Conservation (phyloP, 2,329 filamentous ascomycete genomes). For the Spiromastix sp. region DNA sequence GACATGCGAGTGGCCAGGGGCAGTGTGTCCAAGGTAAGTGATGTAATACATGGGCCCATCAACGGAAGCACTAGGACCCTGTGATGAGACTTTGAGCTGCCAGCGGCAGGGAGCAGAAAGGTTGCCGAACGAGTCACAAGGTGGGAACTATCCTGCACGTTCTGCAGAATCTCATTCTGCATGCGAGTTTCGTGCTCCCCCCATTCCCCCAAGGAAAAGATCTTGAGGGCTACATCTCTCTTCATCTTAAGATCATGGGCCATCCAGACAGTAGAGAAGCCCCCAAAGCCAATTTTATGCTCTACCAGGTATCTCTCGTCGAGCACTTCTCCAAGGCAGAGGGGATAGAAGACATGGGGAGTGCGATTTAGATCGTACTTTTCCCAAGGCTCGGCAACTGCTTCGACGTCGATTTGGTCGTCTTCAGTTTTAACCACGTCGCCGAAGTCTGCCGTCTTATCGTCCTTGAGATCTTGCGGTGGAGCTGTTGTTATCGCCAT, state of each 20-base stretch:
- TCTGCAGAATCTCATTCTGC: constrained; percentile 14
- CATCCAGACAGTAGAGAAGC: too few species aligned
- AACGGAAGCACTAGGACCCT: constrained; percentile 6
- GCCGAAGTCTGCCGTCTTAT: too few species aligned
- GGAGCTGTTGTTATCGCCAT: too few species aligned
- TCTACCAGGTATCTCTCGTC: too few species aligned
- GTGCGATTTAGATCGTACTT: constrained; percentile 11
- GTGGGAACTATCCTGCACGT: constrained; percentile 13
- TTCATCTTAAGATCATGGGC: too few species aligned
- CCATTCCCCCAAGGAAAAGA: constrained; percentile 13
- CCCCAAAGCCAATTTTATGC: too few species aligned
- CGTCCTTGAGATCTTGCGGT: too few species aligned
- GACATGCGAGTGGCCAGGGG: constrained; percentile 2
- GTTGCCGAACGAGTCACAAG: constrained; percentile 14
- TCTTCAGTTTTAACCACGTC: too few species aligned
- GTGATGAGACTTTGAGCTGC: constrained; percentile 10
- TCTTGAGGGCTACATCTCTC: constrained; percentile 17
- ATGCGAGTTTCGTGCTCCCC: constrained; percentile 13
- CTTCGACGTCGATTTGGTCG: constrained; percentile 11
- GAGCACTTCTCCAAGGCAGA: too few species aligned
- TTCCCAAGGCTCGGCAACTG: constrained; percentile 13
- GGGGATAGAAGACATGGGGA: constrained; percentile 11
- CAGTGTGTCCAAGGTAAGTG: neutral
- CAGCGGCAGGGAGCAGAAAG: constrained; percentile 13
- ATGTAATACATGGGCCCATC: neutral